Base-by-base conservation (phyloP, 1,284 basidiomycete genomes). In the Cutaneotrichosporon arboriforme region DNA sequence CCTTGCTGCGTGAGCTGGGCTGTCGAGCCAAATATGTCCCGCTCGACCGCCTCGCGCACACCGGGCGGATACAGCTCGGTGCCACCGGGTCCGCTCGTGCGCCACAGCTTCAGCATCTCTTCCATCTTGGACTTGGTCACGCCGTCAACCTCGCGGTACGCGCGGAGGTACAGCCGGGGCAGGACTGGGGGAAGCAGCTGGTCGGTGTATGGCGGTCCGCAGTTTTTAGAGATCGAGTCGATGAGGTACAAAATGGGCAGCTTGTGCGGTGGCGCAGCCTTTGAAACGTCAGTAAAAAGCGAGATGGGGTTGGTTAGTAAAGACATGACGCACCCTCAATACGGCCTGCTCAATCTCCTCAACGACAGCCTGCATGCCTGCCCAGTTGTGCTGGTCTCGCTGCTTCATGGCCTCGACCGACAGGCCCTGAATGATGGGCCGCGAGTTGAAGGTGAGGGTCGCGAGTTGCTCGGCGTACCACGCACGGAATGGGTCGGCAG, bases 141-240 rank as follows among this genome's bases (percentile, higher is more conserved):
- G 37, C 84, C 83, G 69, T 94, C 90, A 58, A 93, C 90, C 62
- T 84, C 81, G 51, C 81, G 80, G 74, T 96, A 94, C 26, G 90
- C 85, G 59, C 87, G 83, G 62, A 92, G 77, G 76, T 91, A 96
- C 8, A 92, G 77, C 20, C 82, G 80, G 48, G 85, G 83, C 54
- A 90, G 84, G 66, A 89, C 81, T 3, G 62, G 59, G 5, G 83
- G 80, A 18, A 87, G 79, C 63, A 93, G 90, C 56, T 83, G 81
- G 55, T 84, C 83, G 22, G 88, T 87, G 75, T 94, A 97, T 13
- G 91, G 90, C 41, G 87, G 83, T 60, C 84, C 91, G 38, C 92
- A 84, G 76, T 96, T 96, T 76, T 97, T 97, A 47, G 88, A 89
- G 57, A 99, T 92, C 15, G 93, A 93, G 70, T 98, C 96, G 67